phyloP scores from a whole-genome alignment of 176 grass and related monocot genomes.

The Paspalum notatum region DNA sequence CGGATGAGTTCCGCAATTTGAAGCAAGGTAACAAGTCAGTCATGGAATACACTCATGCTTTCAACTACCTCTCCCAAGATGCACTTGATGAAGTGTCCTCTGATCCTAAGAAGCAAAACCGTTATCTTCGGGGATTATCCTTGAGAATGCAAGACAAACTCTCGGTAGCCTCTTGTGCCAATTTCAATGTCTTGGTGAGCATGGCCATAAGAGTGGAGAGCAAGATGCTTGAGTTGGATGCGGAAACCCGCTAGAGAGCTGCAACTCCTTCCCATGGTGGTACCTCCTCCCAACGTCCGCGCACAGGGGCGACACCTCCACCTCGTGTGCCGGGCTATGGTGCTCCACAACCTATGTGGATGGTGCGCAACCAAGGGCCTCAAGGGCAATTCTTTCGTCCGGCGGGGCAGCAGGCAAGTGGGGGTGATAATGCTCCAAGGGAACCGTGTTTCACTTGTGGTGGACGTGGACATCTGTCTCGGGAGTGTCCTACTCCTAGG shows the following conservation, averaged over 20 bases:
- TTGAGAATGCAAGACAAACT: too few species aligned
- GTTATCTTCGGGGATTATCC: too few species aligned
- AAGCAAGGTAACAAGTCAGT: too few species aligned
- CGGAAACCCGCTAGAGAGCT: neutral
- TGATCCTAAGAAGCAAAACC: too few species aligned
- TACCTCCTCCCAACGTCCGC: neutral
- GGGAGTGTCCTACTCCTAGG: too few species aligned
- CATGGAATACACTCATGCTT: too few species aligned
- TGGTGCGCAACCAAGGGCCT: neutral
- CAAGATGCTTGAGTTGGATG: neutral
- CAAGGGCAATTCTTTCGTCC: neutral
- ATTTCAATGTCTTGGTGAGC: neutral
- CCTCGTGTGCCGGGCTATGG: neutral
- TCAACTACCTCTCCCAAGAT: too few species aligned
- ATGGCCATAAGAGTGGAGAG: neutral
- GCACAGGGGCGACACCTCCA: neutral
- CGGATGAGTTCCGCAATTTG: too few species aligned
- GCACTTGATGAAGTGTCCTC: too few species aligned
- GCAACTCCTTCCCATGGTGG: neutral
- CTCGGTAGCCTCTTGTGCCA: too few species aligned
- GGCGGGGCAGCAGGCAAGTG: neutral
- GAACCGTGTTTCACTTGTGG: neutral
- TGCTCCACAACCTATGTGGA: neutral
- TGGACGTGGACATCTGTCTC: too few species aligned
- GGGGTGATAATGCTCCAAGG: neutral